Percentiles rank a stretch among this genome's conserved stretches.
Conservation (phyloP, 495 filamentous ascomycete genomes). For the Hyaloscypha variabilis region DNA sequence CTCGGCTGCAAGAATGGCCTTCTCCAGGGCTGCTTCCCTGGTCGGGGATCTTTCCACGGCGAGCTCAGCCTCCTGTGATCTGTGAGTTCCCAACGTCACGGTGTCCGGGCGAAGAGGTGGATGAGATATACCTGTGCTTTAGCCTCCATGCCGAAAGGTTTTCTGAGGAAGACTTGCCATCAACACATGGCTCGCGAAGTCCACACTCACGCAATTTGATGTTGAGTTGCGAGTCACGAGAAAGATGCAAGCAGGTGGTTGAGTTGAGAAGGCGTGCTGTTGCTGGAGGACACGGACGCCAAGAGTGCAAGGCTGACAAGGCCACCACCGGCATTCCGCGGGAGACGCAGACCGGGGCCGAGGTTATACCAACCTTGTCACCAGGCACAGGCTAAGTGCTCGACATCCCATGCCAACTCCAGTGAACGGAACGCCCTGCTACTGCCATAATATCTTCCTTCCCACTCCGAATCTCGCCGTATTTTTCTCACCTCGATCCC, state of each 20-base stretch:
- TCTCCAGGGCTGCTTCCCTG: slow-evolving; percentile 68
- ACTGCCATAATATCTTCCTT: not conserved
- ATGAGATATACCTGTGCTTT: slow-evolving; percentile 41
- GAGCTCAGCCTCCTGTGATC: slow-evolving; percentile 62
- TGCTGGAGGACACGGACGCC: no score
- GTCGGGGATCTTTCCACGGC: slow-evolving; percentile 55
- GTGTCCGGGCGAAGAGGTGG: not conserved
- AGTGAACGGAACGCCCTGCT: not conserved
- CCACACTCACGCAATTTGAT: not conserved
- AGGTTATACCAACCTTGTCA: not conserved
- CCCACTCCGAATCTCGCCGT: no score
- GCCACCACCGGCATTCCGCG: no score
- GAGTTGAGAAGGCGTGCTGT: no score
- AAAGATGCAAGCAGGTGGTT: not conserved
- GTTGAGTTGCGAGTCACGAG: not conserved
- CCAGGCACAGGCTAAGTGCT: not conserved
- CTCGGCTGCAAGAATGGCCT: slow-evolving; percentile 74
- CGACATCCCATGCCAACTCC: not conserved
- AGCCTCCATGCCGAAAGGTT: slow-evolving; percentile 38
- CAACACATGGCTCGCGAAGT: not conserved
- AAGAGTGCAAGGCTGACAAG: not conserved
- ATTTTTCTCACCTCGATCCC: not conserved
- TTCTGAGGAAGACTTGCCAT: not conserved
- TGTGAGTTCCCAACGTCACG: no score
- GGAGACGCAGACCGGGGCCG: not conserved